Percentiles rank a stretch among this genome's conserved stretches.
Conservation (phyloP, 1,139 yeast genomes). For the Suhomyces coccinellae region DNA sequence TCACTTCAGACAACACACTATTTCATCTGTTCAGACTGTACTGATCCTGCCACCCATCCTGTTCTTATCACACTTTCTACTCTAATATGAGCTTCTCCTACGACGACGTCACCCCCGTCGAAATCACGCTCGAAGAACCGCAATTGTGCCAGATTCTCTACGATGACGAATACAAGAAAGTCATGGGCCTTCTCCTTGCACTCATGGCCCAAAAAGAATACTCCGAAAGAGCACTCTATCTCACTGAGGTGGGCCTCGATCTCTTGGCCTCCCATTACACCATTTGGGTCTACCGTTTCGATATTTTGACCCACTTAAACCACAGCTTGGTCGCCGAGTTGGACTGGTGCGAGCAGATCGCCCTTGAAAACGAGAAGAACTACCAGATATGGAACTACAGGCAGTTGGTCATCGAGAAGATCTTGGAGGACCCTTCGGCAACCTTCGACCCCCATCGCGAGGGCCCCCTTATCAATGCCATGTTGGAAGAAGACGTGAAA, state of each 20-base stretch:
- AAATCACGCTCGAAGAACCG: constrained; percentile 48
- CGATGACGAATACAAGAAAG: constrained; percentile 62
- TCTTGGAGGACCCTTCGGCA: constrained; percentile 21
- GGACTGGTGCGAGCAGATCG: constrained; percentile 75
- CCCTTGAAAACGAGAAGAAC: constrained; percentile 79
- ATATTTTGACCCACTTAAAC: constrained; percentile 47
- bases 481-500: constrained; percentile 78
- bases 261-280: constrained; percentile 89
- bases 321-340: constrained; percentile 28
- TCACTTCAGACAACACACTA: too few species aligned
- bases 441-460: constrained; percentile 54
- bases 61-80: neutral
- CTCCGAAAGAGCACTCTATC: constrained; percentile 66
- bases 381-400: constrained; percentile 97
- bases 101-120: constrained; percentile 43
- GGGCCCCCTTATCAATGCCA: constrained; percentile 58
- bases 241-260: constrained; percentile 64
- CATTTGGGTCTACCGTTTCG: constrained; percentile 78
- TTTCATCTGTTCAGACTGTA: too few species aligned
- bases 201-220: constrained; percentile 61
- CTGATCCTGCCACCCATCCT: neutral
- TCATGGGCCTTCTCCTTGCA: constrained; percentile 64
- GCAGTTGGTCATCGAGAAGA: constrained; percentile 51
- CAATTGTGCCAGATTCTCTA: constrained; percentile 77
- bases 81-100: constrained; percentile 17